Evolutionary conservation across 352 stramenopile species (phyloP).

Genomic region (Pythium angustatum): DNA sequence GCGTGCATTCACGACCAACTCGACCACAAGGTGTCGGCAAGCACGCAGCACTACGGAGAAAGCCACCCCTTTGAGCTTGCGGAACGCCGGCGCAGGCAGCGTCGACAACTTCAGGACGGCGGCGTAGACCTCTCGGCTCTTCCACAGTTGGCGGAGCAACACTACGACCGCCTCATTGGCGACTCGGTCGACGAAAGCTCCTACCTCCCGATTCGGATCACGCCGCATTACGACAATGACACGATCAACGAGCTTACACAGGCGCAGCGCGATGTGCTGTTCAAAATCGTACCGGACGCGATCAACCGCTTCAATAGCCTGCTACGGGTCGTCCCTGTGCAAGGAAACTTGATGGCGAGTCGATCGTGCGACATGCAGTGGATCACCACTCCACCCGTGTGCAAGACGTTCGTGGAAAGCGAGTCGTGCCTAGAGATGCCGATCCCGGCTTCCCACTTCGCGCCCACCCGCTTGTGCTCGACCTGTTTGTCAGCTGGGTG

Average conservation of each 20-base stretch:
- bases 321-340: conserved; percentile 63
- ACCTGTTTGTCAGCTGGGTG: conserved; percentile 50
- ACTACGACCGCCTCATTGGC: conserved; percentile 43
- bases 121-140: conserved; percentile 1
- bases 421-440: conserved; percentile 75
- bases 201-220: conserved; percentile 66
- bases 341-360: conserved; percentile 60
- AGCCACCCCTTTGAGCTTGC: conserved; percentile 30
- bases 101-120: neutral
- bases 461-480: conserved; percentile 41
- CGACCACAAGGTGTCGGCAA: conserved; percentile 12
- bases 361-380: conserved; percentile 62
- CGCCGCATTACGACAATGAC: conserved; percentile 58
- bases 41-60: conserved; percentile 21
- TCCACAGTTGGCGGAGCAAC: conserved; percentile 27
- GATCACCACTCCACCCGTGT: conserved; percentile 54
- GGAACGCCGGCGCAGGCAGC: conserved; percentile 10
- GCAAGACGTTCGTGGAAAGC: conserved; percentile 49
- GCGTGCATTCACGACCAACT: conserved; percentile 35
- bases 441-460: conserved; percentile 68
- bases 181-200: conserved; percentile 15
- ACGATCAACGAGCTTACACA: conserved; percentile 41
- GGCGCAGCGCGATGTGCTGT: conserved; percentile 41
- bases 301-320: conserved; percentile 57
- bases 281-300: conserved; percentile 65